Base-by-base conservation (phyloP, 495 filamentous ascomycete species). In the Cercophora samala region DNA sequence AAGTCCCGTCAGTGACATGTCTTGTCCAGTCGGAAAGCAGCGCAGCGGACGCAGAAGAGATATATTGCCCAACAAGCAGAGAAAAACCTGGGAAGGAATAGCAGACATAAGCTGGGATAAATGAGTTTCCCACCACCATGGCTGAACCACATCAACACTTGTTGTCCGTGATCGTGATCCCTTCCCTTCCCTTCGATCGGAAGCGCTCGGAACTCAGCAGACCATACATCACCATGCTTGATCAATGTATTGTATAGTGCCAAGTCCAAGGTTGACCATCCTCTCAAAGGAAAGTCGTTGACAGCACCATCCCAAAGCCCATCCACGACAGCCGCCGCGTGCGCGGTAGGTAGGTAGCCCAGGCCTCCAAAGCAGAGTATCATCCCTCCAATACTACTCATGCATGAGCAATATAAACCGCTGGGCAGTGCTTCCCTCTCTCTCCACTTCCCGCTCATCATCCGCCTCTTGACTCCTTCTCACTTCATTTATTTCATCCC, bases 381-480 rank as follows among this genome's bases (percentile, higher is more conserved):
- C 18, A 63, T 29, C 63, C 52, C 53, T 53, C 52, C 52, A 21
- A 32, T 51, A 58, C 37, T 29, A 21, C 46, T 53, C 22, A 42
- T 26, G 59, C 32, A 21, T 17, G 19, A 46, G 37, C 11, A 46
- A 46, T 46, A 46, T 46, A 46, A 6, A n/a, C 56, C 23, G 19
- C 5, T 60, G 6, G 32, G 17, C 9, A 2, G 8, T 21, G 29
- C 19, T 5, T 53, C 18, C 23, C 32, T 25, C 51, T 60, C 60
- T n/a, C 23, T 1, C 59, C 63, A 75, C 63, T 74, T 78, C 26
- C 73, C 74, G 22, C 69, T 68, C 64, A 87, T 89, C 62, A 83
- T 85, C 69, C 19, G 77, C 76, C 60, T 78, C 82, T 13, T 68
- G 74, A 11, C 70, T 70, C n/a, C 29, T 78, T 75, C 64, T 86